A percentile compares a stretch with the other conserved stretches of the same genome.
Conservation (phyloP, 352 stramenopile species). For the Globisporangium alternatum region DNA sequence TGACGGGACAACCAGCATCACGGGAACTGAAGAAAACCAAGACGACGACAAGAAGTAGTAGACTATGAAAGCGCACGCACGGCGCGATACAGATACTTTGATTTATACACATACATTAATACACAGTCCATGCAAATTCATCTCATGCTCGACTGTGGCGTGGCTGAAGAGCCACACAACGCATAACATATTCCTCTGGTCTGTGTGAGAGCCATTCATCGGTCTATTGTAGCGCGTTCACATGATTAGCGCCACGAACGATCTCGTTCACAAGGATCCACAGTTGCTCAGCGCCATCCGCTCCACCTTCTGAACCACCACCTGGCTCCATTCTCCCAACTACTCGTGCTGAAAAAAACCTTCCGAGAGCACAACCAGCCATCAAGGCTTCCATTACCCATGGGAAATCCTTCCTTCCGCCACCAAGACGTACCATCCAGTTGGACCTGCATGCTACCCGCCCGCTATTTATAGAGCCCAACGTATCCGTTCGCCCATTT, state of each 20-base stretch:
- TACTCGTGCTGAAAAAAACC: too few relatives aligned
- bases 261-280: not conserved
- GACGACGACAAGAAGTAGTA: constrained; percentile 4
- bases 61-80: constrained; percentile 3
- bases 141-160: not conserved
- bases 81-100: constrained; percentile 5
- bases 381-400: too few relatives aligned
- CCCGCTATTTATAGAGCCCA: not conserved
- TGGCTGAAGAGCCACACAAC: not conserved
- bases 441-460: not conserved
- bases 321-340: not conserved
- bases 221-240: not conserved
- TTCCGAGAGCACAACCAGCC: too few relatives aligned
- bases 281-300: not conserved
- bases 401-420: too few relatives aligned
- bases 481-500: not conserved
- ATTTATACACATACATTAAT: constrained; percentile 10
- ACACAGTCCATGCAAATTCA: not conserved
- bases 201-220: not conserved
- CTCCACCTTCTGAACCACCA: too few relatives aligned
- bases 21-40: not conserved
- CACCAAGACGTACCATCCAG: too few relatives aligned
- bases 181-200: not conserved
- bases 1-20: constrained; percentile 3
- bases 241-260: not conserved